A percentile compares a stretch with the other conserved stretches of the same genome.
These are phyloP conservation scores for Nannochloropsis gaditana DNA, from an alignment of 108 stramenopile genomes.

Conservation along the genomic window DNA sequence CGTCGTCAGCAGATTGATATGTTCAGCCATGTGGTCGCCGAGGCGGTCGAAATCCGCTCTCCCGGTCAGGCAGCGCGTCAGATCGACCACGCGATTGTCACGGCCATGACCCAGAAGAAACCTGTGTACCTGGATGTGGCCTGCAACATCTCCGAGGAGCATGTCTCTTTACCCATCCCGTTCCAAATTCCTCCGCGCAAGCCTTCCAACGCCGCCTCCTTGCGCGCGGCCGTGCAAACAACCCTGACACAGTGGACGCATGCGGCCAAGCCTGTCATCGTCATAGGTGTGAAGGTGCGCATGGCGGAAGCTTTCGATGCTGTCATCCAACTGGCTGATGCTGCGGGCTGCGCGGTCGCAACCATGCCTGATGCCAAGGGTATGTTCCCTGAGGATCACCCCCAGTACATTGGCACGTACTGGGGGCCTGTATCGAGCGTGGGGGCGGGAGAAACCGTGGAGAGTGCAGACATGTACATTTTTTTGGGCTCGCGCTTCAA, in stretches of 20 bases:
- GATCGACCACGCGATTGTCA: conserved; percentile 28
- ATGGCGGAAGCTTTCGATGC: conserved; percentile 23
- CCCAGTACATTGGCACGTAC: conserved; percentile 26
- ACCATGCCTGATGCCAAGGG: conserved; percentile 31
- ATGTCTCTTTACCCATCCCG: not conserved
- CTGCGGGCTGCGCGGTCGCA: conserved; percentile 25
- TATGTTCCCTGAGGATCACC: conserved; percentile 22
- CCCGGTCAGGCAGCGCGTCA: conserved; percentile 21
- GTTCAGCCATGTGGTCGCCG: conserved; percentile 25
- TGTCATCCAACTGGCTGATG: not conserved
- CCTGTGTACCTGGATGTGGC: conserved; percentile 32
- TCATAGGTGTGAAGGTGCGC: conserved; percentile 20
- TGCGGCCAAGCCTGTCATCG: conserved; percentile 26
- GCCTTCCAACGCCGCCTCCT: not conserved
- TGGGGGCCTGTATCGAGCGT: conserved; percentile 23
- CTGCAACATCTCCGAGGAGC: conserved; percentile 5
- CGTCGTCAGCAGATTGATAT: conserved; percentile 27
- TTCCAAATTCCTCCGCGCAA: not conserved
- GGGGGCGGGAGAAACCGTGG: conserved; percentile 23
- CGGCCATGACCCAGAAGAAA: conserved; percentile 12
- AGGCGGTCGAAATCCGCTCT: conserved; percentile 17
- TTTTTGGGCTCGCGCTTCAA: conserved; percentile 19
- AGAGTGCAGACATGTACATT: conserved; percentile 23
- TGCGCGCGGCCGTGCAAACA: conserved; percentile 18
- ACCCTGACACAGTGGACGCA: not conserved